These are phyloP conservation scores for Passalora sequoiae DNA, from an alignment of 2,329 filamentous ascomycete genomes.

Conservation along the genomic window DNA sequence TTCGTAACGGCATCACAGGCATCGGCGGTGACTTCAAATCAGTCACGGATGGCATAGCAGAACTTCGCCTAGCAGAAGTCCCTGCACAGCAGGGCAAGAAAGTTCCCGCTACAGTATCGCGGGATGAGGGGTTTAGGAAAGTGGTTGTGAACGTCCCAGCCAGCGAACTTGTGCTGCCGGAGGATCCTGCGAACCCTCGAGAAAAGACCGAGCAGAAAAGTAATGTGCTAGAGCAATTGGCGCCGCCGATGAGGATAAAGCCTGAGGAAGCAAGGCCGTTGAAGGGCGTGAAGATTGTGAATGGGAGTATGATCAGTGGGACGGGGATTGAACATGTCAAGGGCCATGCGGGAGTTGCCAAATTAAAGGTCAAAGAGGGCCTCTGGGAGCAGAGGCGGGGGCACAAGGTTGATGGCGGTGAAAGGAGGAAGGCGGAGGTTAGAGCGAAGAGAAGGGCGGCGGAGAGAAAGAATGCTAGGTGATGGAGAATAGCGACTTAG, in stretches of 20 bases:
- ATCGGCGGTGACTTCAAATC: conserved; percentile 75
- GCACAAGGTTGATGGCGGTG: conserved; percentile 92
- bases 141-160: conserved; percentile 21
- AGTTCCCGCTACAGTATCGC: conserved; percentile 45
- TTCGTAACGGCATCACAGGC: conserved; percentile 70
- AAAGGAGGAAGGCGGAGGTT: conserved; percentile 80
- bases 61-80: conserved; percentile 55
- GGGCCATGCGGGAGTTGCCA: conserved; percentile 56
- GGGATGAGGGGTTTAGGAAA: conserved; percentile 45
- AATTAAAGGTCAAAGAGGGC: conserved; percentile 70
- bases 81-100: conserved; percentile 6
- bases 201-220: conserved; percentile 6
- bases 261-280: conserved; percentile 48
- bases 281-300: conserved; percentile 61
- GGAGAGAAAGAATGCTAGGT: conserved; percentile 59
- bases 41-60: conserved; percentile 59
- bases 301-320: conserved; percentile 66
- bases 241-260: conserved; percentile 16
- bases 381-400: conserved; percentile 89
- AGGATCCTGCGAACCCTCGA: conserved; percentile 8
- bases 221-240: conserved; percentile 6
- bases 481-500: neutral
- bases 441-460: conserved; percentile 77
- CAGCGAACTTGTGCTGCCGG: conserved; percentile 1
- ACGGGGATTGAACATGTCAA: conserved; percentile 67